These are phyloP conservation scores for Allium sativum DNA, from an alignment of 106 monocot genomes.

Conservation along the genomic window DNA sequence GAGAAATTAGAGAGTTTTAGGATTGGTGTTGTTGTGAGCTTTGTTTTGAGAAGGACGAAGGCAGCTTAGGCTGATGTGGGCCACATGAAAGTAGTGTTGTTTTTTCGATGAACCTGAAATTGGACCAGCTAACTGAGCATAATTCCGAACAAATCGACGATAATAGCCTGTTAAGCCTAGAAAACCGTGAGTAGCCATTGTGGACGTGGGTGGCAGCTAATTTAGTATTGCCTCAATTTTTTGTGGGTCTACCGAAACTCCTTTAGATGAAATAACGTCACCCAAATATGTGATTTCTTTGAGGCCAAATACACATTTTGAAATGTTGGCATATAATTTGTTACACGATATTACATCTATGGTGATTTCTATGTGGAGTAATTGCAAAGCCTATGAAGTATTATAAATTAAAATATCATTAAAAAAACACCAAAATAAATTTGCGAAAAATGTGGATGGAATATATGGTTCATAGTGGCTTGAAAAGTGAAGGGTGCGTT, in stretches of 20 bases:
- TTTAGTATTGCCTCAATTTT: neutral
- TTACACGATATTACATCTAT: neutral
- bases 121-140: too few relatives aligned
- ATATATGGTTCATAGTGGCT: slow-evolving; percentile 10
- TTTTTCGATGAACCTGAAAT: too few relatives aligned
- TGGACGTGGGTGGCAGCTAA: neutral
- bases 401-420: slow-evolving; percentile 11
- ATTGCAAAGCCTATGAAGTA: neutral
- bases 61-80: too few relatives aligned
- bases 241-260: neutral
- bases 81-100: too few relatives aligned
- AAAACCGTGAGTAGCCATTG: neutral
- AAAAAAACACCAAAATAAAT: slow-evolving; percentile 13
- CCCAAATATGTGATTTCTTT: neutral
- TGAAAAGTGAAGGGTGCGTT: slow-evolving; percentile 3
- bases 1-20: too few relatives aligned
- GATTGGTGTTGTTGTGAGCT: too few relatives aligned
- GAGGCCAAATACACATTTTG: slow-evolving; percentile 4
- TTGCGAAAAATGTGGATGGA: neutral
- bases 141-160: too few relatives aligned
- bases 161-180: neutral
- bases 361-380: neutral
- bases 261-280: neutral
- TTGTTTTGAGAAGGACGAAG: too few relatives aligned
- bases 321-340: slow-evolving; percentile 1